Evolutionary conservation across 164 flowering plant genomes (phyloP), one percentile per base, ranked within the genome.

Genomic region (Kingdonia uniflora): DNA sequence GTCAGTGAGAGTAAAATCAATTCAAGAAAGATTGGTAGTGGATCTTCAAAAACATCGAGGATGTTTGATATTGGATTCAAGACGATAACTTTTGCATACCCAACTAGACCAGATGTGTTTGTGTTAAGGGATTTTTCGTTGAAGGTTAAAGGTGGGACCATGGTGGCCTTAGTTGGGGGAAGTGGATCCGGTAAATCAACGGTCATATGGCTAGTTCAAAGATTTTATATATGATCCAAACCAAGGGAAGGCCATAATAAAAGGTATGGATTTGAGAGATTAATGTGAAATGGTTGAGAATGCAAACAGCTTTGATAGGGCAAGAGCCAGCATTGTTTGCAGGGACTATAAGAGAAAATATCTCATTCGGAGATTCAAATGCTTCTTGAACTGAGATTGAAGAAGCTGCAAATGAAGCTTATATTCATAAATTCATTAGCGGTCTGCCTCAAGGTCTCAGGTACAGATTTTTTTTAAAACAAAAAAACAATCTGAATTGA

Each of bases 171-270:
- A 56, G 95, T 82, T 1, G 87, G 90, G 17, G 76, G 66, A 22
- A 82, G 89, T 68, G 95, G 95, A 50, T 75, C 78, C 0, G 95
- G 95, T 19, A 85, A 85, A 59, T 80, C 87, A 23, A 85, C 89
- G 0, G 81, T 85, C 19, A 16, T 82, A 15, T 82, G 89, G 87
- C 42, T 85, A 22, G 56, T 74, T 21, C 83, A 82, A 62, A 77
- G 95, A 66, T 85, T 85, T 60, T 85, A 85, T n/a, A n/a, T n/a
- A n/a, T 55, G 89, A 85, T 62, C 85, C 95, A 37, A 58, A 47
- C 35, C 67, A 67, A 54, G 95, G 89, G 39, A 74, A 57, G 49
- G 67, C 79, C 16, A 43, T 62, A 51, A 56, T 85, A 67, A 83
- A 76, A 25, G 84, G 85, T 16, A 58, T 73, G 20, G 87, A 85